A percentile compares a stretch with the other conserved stretches of the same genome.
phyloP scores from a whole-genome alignment of 1,139 yeast genomes.

The Yamadazyma mexicana region DNA sequence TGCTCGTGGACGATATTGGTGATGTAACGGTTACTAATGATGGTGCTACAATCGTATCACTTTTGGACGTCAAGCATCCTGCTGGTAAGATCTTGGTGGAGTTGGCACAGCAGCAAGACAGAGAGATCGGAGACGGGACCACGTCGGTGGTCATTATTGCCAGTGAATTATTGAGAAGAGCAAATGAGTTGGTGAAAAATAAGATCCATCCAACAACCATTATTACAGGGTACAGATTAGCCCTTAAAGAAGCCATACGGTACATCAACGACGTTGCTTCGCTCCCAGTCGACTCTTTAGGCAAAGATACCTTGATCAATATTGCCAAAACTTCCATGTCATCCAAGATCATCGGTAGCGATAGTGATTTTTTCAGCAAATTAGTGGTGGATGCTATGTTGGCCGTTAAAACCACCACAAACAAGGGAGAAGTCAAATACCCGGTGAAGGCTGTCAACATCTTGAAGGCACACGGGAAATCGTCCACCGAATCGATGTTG shows the following conservation, averaged over 20 bases:
- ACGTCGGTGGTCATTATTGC: slow-evolving; percentile 97
- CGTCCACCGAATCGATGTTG: slow-evolving; percentile 79
- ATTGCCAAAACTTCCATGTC: slow-evolving; percentile 98
- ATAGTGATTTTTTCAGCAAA: slow-evolving; percentile 83
- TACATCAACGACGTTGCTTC: slow-evolving; percentile 86
- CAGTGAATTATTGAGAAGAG: slow-evolving; percentile 86
- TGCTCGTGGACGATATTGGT: slow-evolving; percentile 98
- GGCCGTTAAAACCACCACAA: slow-evolving; percentile 89
- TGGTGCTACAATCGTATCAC: slow-evolving; percentile 92
- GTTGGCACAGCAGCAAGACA: slow-evolving; percentile 97
- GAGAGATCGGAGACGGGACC: slow-evolving; percentile 98
- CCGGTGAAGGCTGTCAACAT: slow-evolving; percentile 98
- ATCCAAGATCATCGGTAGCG: slow-evolving; percentile 94
- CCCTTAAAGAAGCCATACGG: slow-evolving; percentile 87
- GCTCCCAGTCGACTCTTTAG: slow-evolving; percentile 75
- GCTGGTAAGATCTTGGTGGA: slow-evolving; percentile 97
- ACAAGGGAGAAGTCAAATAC: slow-evolving; percentile 85
- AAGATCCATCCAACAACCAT: slow-evolving; percentile 97
- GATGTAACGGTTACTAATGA: slow-evolving; percentile 98
- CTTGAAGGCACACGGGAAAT: slow-evolving; percentile 94
- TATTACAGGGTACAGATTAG: slow-evolving; percentile 93
- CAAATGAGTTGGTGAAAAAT: slow-evolving; percentile 90
- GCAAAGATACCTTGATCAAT: slow-evolving; percentile 78
- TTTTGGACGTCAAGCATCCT: slow-evolving; percentile 97
- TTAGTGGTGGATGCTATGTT: slow-evolving; percentile 95